Conservation (phyloP, 305 asterid genomes). For the Rubia peregrina region DNA sequence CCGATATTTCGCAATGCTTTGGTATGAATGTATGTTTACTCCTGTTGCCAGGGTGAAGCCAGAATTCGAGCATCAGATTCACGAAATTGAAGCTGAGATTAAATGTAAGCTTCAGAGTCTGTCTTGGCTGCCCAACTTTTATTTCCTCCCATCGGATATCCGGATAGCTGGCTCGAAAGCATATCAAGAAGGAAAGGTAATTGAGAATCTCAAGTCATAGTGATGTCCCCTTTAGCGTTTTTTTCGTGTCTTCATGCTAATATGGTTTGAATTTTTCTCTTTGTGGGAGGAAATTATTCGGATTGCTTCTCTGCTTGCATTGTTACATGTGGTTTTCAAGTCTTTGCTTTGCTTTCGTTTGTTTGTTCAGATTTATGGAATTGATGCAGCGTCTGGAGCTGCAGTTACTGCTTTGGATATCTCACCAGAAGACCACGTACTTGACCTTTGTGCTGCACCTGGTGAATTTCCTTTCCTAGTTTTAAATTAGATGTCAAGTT, state of each 20-base stretch:
- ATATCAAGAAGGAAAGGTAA: conserved; percentile 72
- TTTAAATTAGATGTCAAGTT: conserved; percentile 3
- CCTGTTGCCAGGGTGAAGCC: conserved; percentile 62
- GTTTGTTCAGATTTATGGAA: conserved; percentile 72
- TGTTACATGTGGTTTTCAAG: neutral
- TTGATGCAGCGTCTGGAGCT: conserved; percentile 98
- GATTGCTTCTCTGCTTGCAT: neutral
- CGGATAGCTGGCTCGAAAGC: conserved; percentile 70
- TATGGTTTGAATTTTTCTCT: too few species aligned
- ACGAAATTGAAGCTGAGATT: conserved; percentile 67
- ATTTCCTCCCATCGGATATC: conserved; percentile 56
- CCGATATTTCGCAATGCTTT: neutral
- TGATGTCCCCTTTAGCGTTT: neutral
- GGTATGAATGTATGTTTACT: conserved; percentile 8
- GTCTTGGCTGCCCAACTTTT: conserved; percentile 72
- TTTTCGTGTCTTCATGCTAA: neutral
- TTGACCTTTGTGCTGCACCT: conserved; percentile 96
- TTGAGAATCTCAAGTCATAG: neutral
- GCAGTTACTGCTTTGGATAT: conserved; percentile 80
- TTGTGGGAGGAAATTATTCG: neutral
- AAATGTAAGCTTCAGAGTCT: conserved; percentile 49
- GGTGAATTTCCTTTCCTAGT: conserved; percentile 41
- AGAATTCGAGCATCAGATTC: conserved; percentile 38
- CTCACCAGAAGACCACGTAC: conserved; percentile 68
- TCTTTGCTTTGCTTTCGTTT: conserved; percentile 8